Evolutionary conservation across 345 rosid species (phyloP).

Genomic region (Citrus hindsii): DNA sequence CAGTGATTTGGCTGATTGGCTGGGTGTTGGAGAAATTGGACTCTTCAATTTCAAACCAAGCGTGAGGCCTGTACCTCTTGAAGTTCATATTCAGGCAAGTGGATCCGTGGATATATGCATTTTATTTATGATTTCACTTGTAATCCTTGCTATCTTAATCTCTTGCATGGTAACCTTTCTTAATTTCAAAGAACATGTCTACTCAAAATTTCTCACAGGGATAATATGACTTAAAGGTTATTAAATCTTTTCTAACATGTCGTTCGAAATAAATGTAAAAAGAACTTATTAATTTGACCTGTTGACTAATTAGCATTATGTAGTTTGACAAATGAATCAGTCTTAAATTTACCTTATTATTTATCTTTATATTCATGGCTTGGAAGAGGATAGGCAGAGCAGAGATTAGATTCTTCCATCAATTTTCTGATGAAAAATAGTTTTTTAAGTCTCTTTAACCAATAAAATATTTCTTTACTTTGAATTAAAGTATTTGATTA

Average conservation of each 20-base stretch:
- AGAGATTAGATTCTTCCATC: background rate
- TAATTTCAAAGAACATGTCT: background rate
- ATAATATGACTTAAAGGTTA: background rate
- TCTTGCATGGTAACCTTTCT: background rate
- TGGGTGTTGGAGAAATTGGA: constrained; percentile 91
- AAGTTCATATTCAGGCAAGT: constrained; percentile 97
- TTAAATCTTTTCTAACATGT: background rate
- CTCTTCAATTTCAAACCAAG: constrained; percentile 98
- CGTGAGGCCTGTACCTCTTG: constrained; percentile 98
- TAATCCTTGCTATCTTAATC: background rate
- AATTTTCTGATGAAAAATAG: background rate
- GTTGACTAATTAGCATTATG: background rate
- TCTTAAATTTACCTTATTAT: background rate
- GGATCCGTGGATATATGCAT: background rate
- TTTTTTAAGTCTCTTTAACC: background rate
- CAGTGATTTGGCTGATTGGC: constrained; percentile 98
- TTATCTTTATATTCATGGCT: background rate
- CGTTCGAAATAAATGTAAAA: background rate
- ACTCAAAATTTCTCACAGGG: background rate
- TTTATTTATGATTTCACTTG: constrained; percentile 1
- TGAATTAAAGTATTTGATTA: background rate
- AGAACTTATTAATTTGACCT: background rate
- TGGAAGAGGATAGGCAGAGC: background rate
- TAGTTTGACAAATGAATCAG: background rate
- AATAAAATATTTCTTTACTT: background rate